A percentile compares a stretch with the other conserved stretches of the same genome.
Evolutionary conservation across 257 asterid genomes (phyloP).

Genomic region (Prunella vulgaris): DNA sequence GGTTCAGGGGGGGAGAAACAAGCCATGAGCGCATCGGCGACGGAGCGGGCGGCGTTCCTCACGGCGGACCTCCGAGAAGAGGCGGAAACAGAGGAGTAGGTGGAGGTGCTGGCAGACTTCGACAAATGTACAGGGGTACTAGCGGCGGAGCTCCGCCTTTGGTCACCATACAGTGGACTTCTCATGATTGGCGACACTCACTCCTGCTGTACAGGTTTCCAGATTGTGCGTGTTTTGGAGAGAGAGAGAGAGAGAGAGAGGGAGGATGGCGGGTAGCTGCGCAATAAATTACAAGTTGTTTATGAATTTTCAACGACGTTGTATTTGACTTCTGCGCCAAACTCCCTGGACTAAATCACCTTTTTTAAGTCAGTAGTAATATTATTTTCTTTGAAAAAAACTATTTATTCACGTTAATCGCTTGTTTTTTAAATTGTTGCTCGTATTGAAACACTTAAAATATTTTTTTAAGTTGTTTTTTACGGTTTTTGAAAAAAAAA

Average conservation of each 20-base stretch:
- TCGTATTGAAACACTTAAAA: too few relatives aligned
- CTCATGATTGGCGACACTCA: conserved; percentile 29
- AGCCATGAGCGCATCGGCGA: conserved; percentile 48
- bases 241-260: conserved; percentile 26
- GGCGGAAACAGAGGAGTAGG: conserved; percentile 34
- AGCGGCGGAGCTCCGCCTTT: conserved; percentile 34
- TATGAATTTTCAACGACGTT: conserved; percentile 26
- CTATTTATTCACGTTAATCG: too few relatives aligned
- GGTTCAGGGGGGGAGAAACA: conserved; percentile 70
- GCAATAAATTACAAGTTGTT: conserved; percentile 19
- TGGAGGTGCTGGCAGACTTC: conserved; percentile 36
- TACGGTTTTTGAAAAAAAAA: too few relatives aligned
- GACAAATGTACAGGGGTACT: conserved; percentile 30
- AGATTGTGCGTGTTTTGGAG: background rate
- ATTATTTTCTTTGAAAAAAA: too few relatives aligned
- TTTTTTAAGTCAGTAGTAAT: background rate
- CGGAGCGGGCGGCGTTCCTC: conserved; percentile 42
- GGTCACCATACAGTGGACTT: conserved; percentile 37
- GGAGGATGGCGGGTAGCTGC: conserved; percentile 48
- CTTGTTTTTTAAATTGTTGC: too few relatives aligned
- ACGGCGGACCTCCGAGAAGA: conserved; percentile 39
- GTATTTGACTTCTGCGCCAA: conserved; percentile 32
- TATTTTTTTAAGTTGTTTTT: too few relatives aligned
- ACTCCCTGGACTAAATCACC: background rate
- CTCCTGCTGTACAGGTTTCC: background rate